Base-by-base conservation (phyloP, 164 flowering plant species). In the Malania oleifera region DNA sequence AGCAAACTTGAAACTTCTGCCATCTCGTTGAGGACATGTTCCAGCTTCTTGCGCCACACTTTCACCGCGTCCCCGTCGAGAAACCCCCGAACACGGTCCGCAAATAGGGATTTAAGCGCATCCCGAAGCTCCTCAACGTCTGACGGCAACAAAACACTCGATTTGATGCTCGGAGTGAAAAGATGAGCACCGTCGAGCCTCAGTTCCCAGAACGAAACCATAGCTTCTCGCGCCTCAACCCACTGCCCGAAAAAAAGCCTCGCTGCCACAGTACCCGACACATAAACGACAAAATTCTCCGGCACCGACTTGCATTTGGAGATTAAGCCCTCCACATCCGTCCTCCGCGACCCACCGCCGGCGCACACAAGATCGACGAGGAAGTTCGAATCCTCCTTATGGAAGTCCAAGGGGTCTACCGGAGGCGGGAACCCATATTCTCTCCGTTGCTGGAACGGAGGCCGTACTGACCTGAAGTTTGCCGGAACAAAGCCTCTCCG, bases 151-250 rank as follows among this genome's bases (percentile, higher is more conserved):
- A 56, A 13, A 4, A 71, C 61, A 7, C 57, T 60, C 3, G 66
- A 53, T 0, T 39, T 29, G 1, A 89, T 39, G 4, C 18, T 6
- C 1, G 91, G 88, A 22, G 46, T 58, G 29, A 78, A 67, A 5
- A 0, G 2, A 43, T 77, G 78, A 18, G 26, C 62, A 0, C 81
- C 84, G 11, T 57, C 59, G 11, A 89, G 68, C 17, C 86, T 73
- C 19, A 64, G 52, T 1, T 67, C 71, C 98, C 98, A 92, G n/a
- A 89, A 49, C 35, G 25, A 34, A 4, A 77, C 72, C 2, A 75
- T 28, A 3, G 80, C 65, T 7, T 75, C 75, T 11, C 74, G 69
- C 1, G 84, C 77, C 26, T 78, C 77, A 0, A 11, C 43, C 91
- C 88, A 82, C 49, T 80, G 75, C 61, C 51, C n/a, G 53, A 70